These are phyloP conservation scores for Boletus sp. DNA, from an alignment of 768 basidiomycete genomes.

Conservation along the genomic window DNA sequence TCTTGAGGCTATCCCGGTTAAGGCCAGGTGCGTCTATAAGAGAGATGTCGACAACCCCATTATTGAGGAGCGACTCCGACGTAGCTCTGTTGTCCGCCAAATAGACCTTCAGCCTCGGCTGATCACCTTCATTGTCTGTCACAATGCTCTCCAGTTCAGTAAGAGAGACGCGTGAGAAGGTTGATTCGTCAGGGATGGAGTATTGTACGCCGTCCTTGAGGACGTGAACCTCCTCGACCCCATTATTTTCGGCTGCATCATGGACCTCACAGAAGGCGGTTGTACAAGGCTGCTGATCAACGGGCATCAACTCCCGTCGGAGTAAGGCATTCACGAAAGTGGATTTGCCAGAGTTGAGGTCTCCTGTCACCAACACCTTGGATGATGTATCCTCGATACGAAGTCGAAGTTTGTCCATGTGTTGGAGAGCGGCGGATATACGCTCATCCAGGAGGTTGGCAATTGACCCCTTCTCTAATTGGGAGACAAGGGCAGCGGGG, in stretches of 20 bases:
- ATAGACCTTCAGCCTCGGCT: constrained; percentile 79
- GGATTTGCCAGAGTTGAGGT: constrained; percentile 97
- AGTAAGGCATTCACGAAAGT: constrained; percentile 97
- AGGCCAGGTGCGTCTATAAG: constrained; percentile 98
- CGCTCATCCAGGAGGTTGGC: constrained; percentile 89
- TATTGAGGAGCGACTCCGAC: constrained; percentile 84
- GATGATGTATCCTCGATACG: constrained; percentile 91
- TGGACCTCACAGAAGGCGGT: constrained; percentile 97
- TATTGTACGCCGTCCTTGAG: constrained; percentile 68
- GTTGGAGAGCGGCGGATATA: constrained; percentile 65
- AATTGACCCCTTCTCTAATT: constrained; percentile 90
- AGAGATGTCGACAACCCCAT: constrained; percentile 95
- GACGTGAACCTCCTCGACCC: constrained; percentile 82
- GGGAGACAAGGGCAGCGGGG: constrained; percentile 74
- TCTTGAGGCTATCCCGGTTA: constrained; percentile 92
- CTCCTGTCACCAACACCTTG: constrained; percentile 96
- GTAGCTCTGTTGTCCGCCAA: constrained; percentile 76
- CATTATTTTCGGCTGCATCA: constrained; percentile 77
- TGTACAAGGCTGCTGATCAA: constrained; percentile 97
- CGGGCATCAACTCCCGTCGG: constrained; percentile 87
- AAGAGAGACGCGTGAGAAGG: constrained; percentile 67
- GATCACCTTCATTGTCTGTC: constrained; percentile 52
- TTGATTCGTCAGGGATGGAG: constrained; percentile 65
- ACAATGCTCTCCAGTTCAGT: constrained; percentile 77
- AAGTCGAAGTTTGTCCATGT: constrained; percentile 79